A percentile compares a stretch with the other conserved stretches of the same genome.
Conservation (phyloP, 352 stramenopile genomes). For the Globisporangium camurandrum region DNA sequence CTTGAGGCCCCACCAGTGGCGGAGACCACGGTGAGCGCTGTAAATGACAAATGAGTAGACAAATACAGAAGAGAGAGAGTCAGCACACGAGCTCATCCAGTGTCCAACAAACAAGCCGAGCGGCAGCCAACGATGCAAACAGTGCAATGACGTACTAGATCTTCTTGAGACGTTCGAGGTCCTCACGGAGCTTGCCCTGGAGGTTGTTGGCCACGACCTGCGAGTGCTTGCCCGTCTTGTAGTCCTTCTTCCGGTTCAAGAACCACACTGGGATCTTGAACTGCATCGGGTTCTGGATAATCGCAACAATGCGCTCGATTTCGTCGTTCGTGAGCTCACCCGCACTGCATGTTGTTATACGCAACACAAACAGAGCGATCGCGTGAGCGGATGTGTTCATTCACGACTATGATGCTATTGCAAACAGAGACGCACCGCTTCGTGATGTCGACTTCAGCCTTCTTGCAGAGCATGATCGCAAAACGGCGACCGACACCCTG, state of each 20-base stretch:
- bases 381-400: too few relatives aligned
- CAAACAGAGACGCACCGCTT: conserved; percentile 70
- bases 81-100: too few relatives aligned
- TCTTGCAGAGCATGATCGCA: conserved; percentile 97
- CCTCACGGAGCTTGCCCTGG: conserved; percentile 97
- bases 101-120: too few relatives aligned
- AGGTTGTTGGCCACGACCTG: conserved; percentile 98
- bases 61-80: background rate
- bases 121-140: background rate
- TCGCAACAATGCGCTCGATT: conserved; percentile 99
- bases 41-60: background rate
- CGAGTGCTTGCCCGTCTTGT: conserved; percentile 99
- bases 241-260: conserved; percentile 99
- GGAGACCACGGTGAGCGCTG: conserved; percentile 96
- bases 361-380: background rate
- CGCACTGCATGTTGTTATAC: conserved; percentile 38
- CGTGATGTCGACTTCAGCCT: conserved; percentile 98
- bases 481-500: conserved; percentile 83
- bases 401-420: too few relatives aligned
- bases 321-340: conserved; percentile 98
- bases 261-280: conserved; percentile 99
- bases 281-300: conserved; percentile 99
- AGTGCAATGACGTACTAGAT: conserved; percentile 70
- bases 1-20: conserved; percentile 99
- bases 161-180: conserved; percentile 99